phyloP scores from a whole-genome alignment of 2,329 filamentous ascomycete genomes.

The Alternaria brassicicola region DNA sequence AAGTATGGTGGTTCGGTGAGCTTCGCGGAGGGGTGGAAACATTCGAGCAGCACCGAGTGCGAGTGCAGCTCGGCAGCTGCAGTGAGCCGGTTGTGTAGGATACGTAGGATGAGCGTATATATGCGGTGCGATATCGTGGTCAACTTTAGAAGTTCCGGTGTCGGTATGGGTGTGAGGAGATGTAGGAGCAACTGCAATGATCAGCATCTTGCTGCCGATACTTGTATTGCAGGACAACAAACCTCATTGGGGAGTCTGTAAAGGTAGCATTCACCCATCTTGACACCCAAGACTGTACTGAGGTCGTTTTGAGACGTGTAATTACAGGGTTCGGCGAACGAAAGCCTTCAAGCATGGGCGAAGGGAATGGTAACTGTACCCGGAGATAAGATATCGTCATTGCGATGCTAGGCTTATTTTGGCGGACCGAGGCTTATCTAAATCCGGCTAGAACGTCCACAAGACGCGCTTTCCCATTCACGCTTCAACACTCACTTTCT shows the following conservation, averaged over 20 bases:
- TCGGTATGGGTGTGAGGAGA: conserved; percentile 51
- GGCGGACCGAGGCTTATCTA: conserved; percentile 14
- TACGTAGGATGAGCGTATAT: conserved; percentile 65
- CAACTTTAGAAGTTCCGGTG: conserved; percentile 57
- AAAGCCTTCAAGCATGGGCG: conserved; percentile 15
- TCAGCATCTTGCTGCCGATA: conserved; percentile 20
- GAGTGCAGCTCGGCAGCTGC: conserved; percentile 63
- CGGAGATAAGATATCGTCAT: conserved; percentile 44
- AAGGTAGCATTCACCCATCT: conserved; percentile 40
- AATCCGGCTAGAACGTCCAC: conserved; percentile 27
- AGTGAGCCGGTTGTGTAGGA: conserved; percentile 69
- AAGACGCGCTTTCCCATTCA: conserved; percentile 36
- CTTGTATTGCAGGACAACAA: conserved; percentile 1
- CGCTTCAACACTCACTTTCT: conserved; percentile 25
- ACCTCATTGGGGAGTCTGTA: conserved; percentile 50
- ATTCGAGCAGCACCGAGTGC: conserved; percentile 76
- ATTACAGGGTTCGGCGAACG: neutral
- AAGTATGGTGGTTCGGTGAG: conserved; percentile 71
- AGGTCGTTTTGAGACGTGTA: neutral
- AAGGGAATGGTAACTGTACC: conserved; percentile 11
- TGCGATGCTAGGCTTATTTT: conserved; percentile 11
- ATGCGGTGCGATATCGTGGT: conserved; percentile 67
- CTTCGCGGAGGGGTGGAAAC: conserved; percentile 74
- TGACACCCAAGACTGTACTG: neutral
- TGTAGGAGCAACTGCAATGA: conserved; percentile 50